These are phyloP conservation scores for Ophiostoma australiae DNA, from an alignment of 2,329 filamentous ascomycete species.

Conservation along the genomic window DNA sequence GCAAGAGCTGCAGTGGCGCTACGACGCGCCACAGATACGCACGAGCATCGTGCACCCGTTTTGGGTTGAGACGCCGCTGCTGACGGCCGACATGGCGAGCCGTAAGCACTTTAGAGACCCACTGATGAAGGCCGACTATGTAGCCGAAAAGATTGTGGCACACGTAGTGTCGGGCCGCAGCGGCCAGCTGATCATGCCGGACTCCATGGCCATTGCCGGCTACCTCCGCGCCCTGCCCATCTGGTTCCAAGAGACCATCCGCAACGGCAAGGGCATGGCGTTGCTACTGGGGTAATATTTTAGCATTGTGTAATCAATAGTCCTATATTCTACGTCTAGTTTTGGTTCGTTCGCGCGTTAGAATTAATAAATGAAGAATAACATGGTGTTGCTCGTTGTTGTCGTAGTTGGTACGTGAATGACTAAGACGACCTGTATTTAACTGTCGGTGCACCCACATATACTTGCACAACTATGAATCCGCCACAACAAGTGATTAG, in stretches of 20 bases:
- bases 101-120: neutral
- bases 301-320: too few relatives aligned
- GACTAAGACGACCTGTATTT: neutral
- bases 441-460: neutral
- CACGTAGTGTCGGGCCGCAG: slow-evolving; percentile 51
- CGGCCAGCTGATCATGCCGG: neutral
- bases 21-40: slow-evolving; percentile 59
- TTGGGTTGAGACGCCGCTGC: slow-evolving; percentile 23
- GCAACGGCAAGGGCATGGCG: neutral
- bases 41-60: slow-evolving; percentile 38
- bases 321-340: too few relatives aligned
- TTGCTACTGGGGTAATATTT: neutral
- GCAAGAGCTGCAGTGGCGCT: slow-evolving; percentile 53
- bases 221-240: slow-evolving; percentile 4
- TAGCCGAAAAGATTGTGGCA: slow-evolving; percentile 58
- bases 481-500: neutral
- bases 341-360: too few relatives aligned
- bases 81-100: neutral
- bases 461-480: neutral
- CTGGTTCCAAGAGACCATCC: neutral
- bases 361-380: too few relatives aligned
- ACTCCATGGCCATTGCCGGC: neutral
- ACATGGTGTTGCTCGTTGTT: too few relatives aligned
- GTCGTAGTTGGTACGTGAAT: neutral
- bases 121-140: slow-evolving; percentile 48